These are phyloP conservation scores for Stellera chamaejasme DNA, from an alignment of 345 rosid genomes.

Conservation along the genomic window DNA sequence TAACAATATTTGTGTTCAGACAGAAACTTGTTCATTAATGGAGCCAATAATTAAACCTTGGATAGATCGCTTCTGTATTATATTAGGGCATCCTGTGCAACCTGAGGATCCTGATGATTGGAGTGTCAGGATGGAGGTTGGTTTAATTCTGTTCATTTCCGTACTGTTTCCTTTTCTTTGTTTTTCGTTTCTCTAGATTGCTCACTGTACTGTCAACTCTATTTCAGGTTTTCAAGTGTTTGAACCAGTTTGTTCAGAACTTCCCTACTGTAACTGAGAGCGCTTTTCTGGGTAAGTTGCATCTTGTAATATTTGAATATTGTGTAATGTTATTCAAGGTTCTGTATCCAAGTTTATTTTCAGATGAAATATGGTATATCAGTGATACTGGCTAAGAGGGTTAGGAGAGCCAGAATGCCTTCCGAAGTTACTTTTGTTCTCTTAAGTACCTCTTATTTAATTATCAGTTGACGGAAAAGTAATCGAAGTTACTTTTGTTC, in stretches of 20 bases:
- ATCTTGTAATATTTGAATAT: not conserved
- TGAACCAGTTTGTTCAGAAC: constrained; percentile 88
- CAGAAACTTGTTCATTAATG: constrained; percentile 52
- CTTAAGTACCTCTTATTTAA: not conserved
- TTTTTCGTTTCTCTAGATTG: not conserved
- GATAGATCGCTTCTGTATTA: constrained; percentile 62
- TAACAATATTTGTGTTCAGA: constrained; percentile 42
- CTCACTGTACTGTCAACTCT: not conserved
- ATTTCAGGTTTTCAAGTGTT: constrained; percentile 77
- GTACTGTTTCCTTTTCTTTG: constrained; percentile 2
- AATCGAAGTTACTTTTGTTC: too few species aligned
- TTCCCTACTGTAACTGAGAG: constrained; percentile 56
- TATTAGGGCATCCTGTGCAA: constrained; percentile 63
- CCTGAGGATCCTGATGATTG: constrained; percentile 94
- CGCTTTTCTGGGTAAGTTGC: constrained; percentile 60
- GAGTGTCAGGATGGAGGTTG: constrained; percentile 90
- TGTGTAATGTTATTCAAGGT: not conserved
- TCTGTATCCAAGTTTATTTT: too few species aligned
- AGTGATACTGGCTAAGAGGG: too few species aligned
- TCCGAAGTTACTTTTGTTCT: too few species aligned
- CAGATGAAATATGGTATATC: too few species aligned
- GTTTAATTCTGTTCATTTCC: constrained; percentile 13
- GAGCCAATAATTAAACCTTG: constrained; percentile 57
- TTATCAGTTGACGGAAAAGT: not conserved
- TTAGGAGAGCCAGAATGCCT: too few species aligned